These are phyloP conservation scores for Flaveria floridana DNA, from an alignment of 140 eudicot species.

Conservation along the genomic window DNA sequence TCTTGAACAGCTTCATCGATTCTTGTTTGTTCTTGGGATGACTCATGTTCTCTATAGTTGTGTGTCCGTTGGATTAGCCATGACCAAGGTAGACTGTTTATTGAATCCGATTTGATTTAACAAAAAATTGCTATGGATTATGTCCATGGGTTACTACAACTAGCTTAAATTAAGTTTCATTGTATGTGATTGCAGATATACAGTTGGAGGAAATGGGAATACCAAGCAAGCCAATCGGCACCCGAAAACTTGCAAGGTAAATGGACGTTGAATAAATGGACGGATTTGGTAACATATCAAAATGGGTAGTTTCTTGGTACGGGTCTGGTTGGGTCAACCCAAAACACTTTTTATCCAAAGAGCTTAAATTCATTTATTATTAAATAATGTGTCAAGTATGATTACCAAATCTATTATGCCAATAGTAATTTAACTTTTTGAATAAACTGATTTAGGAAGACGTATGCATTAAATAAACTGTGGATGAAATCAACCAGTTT, in stretches of 20 bases:
- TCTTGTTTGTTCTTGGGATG: constrained; percentile 94
- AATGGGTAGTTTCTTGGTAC: neutral
- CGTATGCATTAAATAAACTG: neutral
- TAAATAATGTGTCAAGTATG: neutral
- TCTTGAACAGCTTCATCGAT: constrained; percentile 96
- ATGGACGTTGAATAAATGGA: neutral
- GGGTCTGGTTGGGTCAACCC: neutral
- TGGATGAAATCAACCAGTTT: neutral
- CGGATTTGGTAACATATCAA: neutral
- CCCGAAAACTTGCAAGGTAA: constrained; percentile 65
- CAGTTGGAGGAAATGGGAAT: constrained; percentile 99
- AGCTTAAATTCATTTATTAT: too few relatives aligned
- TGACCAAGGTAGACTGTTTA: constrained; percentile 68
- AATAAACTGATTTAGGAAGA: neutral
- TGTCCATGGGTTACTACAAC: neutral
- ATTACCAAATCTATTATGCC: neutral
- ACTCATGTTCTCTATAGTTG: constrained; percentile 96
- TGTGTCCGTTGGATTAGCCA: constrained; percentile 76
- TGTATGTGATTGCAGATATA: constrained; percentile 56
- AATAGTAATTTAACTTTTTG: neutral
- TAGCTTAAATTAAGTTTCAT: neutral
- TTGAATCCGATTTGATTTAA: neutral
- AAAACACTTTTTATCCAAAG: neutral
- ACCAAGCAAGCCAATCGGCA: constrained; percentile 52
- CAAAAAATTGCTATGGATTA: neutral